Conservation (phyloP, 2,329 filamentous ascomycete genomes). For the Hymenoscyphus salicellus region DNA sequence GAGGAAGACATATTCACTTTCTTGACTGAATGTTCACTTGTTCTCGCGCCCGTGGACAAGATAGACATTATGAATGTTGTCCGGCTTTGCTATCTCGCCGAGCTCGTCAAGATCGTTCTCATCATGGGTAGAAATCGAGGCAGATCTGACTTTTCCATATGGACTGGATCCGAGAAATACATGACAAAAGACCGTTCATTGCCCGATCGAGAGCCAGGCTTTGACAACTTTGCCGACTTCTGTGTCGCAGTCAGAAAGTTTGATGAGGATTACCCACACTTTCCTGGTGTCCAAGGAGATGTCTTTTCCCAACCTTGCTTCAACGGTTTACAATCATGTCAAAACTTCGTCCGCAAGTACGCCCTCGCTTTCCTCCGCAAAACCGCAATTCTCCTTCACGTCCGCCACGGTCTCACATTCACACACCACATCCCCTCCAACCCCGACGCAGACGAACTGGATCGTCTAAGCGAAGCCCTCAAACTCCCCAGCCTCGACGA, state of each 20-base stretch:
- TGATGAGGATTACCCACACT: conserved; percentile 12
- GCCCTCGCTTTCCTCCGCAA: conserved; percentile 90
- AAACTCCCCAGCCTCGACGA: conserved; percentile 75
- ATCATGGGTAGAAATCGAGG: conserved; percentile 56
- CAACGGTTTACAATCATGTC: conserved; percentile 52
- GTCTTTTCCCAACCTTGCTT: conserved; percentile 57
- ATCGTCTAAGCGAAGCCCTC: conserved; percentile 73
- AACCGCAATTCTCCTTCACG: conserved; percentile 75
- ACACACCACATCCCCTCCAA: conserved; percentile 63
- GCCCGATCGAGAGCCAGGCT: conserved; percentile 11
- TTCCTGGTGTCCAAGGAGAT: conserved; percentile 6
- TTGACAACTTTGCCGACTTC: conserved; percentile 28
- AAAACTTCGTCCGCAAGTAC: conserved; percentile 70
- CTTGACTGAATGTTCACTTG: conserved; percentile 73
- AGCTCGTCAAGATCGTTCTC: conserved; percentile 78
- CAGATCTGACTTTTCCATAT: conserved; percentile 46
- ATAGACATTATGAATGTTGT: conserved; percentile 77
- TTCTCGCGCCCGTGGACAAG: conserved; percentile 62
- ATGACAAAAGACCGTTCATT: conserved; percentile 1
- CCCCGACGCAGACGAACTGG: conserved; percentile 71
- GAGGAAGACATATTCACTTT: conserved; percentile 74
- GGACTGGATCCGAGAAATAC: conserved; percentile 20
- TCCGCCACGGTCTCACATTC: conserved; percentile 86
- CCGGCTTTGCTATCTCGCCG: conserved; percentile 82
- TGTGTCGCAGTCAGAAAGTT: conserved; percentile 23